Conservation (phyloP, 1,284 basidiomycete species). For the Ceratobasidium sp. region DNA sequence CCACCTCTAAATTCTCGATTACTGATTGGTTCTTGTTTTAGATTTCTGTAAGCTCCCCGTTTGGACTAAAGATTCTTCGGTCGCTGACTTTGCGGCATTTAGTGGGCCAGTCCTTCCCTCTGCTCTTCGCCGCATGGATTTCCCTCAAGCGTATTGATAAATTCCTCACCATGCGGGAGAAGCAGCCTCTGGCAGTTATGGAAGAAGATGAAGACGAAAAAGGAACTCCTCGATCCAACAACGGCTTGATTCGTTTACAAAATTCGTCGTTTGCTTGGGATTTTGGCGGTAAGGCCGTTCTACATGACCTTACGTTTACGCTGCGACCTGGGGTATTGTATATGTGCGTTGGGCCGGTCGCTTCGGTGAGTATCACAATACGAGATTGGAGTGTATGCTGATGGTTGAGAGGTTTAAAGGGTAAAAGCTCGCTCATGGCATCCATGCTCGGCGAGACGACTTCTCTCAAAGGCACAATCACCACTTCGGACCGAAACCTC, state of each 20-base stretch:
- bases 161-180: conserved; percentile 50
- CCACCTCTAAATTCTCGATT: background rate
- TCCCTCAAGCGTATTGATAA: conserved; percentile 52
- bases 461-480: conserved; percentile 19
- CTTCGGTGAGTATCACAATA: conserved; percentile 48
- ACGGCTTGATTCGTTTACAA: background rate
- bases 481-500: conserved; percentile 2
- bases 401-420: conserved; percentile 20
- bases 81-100: background rate
- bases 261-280: conserved; percentile 44
- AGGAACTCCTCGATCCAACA: background rate
- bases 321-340: conserved; percentile 48
- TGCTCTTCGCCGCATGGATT: conserved; percentile 51
- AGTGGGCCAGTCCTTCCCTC: conserved; percentile 52
- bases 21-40: background rate
- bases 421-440: conserved; percentile 45
- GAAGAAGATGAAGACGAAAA: background rate
- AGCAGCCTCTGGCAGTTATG: conserved; percentile 14
- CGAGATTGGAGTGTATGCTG: background rate
- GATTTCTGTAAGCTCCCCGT: conserved; percentile 12
- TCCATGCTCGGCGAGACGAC: conserved; percentile 46
- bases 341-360: conserved; percentile 53
- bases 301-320: conserved; percentile 46
- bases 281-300: conserved; percentile 12
- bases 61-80: background rate